Conservation (phyloP, 2,329 filamentous ascomycete species). For the Xylaria multiplex region DNA sequence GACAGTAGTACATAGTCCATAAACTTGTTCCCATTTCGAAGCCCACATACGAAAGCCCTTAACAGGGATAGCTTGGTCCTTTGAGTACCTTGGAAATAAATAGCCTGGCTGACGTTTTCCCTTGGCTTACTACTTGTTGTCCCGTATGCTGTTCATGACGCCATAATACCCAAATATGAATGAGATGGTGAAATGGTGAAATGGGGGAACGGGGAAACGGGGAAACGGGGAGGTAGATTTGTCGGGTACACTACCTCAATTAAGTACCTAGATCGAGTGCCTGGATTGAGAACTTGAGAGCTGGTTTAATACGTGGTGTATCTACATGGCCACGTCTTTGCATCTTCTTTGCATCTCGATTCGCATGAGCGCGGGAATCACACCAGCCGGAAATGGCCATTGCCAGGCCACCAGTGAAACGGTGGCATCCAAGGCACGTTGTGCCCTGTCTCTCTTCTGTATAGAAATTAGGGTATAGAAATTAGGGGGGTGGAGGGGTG, state of each 20-base stretch:
- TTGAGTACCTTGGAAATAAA: not conserved
- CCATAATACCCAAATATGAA: constrained; percentile 23
- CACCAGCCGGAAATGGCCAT: constrained; percentile 12
- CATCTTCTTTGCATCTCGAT: not conserved
- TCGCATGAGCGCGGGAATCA: constrained; percentile 16
- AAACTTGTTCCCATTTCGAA: not conserved
- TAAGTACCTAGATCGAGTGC: not conserved
- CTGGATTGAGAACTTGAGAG: too few species aligned
- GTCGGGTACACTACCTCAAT: not conserved
- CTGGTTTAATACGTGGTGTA: not conserved
- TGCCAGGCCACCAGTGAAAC: constrained; percentile 19
- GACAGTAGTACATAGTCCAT: too few species aligned
- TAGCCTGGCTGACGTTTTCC: not conserved
- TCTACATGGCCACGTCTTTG: too few species aligned
- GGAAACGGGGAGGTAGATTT: not conserved
- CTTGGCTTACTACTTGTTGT: constrained; percentile 2
- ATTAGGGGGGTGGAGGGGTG: not conserved
- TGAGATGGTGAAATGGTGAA: constrained; percentile 18
- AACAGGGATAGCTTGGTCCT: not conserved
- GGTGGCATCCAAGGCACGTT: constrained; percentile 28
- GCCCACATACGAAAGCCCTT: not conserved
- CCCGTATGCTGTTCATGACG: constrained; percentile 18
- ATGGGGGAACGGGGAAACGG: too few species aligned
- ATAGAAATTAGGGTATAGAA: too few species aligned
- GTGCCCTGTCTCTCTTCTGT: constrained; percentile 9